Percentiles rank a stretch among this genome's conserved stretches.
phyloP scores from a whole-genome alignment of 2,329 filamentous ascomycete species.

The Fusarium armeniacum region DNA sequence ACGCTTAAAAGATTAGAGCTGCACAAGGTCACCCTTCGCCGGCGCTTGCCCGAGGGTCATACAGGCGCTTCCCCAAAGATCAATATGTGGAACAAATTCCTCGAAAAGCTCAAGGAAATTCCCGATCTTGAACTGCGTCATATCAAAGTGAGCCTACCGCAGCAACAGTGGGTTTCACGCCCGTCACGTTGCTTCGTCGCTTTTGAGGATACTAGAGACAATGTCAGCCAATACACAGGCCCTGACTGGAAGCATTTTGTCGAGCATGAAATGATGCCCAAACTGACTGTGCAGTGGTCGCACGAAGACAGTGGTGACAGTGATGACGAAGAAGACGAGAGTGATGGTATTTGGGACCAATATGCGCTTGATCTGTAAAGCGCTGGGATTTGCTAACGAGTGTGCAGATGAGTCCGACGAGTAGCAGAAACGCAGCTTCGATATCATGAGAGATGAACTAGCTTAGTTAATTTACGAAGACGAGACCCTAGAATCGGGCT shows the following conservation, averaged over 20 bases:
- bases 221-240: constrained; percentile 51
- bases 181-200: constrained; percentile 18
- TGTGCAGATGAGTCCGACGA: constrained; percentile 19
- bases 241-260: constrained; percentile 56
- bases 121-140: constrained; percentile 53
- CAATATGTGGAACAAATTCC: constrained; percentile 59
- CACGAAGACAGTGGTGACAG: constrained; percentile 32
- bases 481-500: no score
- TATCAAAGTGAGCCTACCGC: constrained; percentile 52
- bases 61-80: constrained; percentile 26
- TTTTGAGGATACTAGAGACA: constrained; percentile 24
- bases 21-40: constrained; percentile 58
- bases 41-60: constrained; percentile 25
- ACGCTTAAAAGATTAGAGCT: constrained; percentile 61
- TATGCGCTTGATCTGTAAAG: constrained; percentile 48
- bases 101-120: constrained; percentile 53
- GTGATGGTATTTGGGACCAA: constrained; percentile 51
- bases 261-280: constrained; percentile 47
- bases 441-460: not conserved
- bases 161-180: constrained; percentile 46
- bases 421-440: not conserved
- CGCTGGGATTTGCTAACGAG: constrained; percentile 36
- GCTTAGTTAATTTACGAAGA: not conserved
- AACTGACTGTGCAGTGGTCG: constrained; percentile 32
- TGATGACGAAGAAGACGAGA: constrained; percentile 34